These are phyloP conservation scores for Ziziphus jujuba DNA, from an alignment of 306 rosid genomes.

Conservation along the genomic window DNA sequence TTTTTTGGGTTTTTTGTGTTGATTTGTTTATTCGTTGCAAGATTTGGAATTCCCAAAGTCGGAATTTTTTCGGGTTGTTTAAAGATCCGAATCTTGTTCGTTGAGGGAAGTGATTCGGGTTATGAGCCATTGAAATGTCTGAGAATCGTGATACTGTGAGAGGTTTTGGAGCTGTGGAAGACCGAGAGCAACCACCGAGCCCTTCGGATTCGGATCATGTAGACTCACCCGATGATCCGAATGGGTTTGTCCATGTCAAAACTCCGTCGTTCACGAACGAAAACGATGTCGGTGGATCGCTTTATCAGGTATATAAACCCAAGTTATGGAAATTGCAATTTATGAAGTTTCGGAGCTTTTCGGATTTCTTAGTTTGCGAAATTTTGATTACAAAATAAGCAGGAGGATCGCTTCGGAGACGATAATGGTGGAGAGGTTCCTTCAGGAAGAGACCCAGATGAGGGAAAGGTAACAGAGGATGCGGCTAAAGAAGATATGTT, in stretches of 20 bases:
- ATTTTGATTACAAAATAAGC: neutral
- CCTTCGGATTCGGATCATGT: constrained; percentile 21
- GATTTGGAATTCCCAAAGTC: constrained; percentile 4
- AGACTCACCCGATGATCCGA: constrained; percentile 21
- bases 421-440: constrained; percentile 27
- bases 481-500: constrained; percentile 76
- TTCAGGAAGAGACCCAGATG: constrained; percentile 34
- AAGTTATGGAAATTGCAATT: neutral
- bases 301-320: constrained; percentile 46
- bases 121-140: constrained; percentile 54
- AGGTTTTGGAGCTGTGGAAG: constrained; percentile 20
- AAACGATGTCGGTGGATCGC: constrained; percentile 12
- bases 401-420: constrained; percentile 5
- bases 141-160: constrained; percentile 43
- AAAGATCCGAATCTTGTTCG: constrained; percentile 41
- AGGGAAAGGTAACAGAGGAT: constrained; percentile 51
- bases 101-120: constrained; percentile 34
- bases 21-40: neutral
- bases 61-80: constrained; percentile 1
- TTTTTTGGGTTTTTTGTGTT: too few species aligned
- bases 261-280: constrained; percentile 3
- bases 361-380: neutral
- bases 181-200: constrained; percentile 18
- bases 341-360: neutral
- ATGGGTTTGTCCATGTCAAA: constrained; percentile 18